phyloP scores from a whole-genome alignment of 2,329 filamentous ascomycete species.

The Cryphonectria japonica region DNA sequence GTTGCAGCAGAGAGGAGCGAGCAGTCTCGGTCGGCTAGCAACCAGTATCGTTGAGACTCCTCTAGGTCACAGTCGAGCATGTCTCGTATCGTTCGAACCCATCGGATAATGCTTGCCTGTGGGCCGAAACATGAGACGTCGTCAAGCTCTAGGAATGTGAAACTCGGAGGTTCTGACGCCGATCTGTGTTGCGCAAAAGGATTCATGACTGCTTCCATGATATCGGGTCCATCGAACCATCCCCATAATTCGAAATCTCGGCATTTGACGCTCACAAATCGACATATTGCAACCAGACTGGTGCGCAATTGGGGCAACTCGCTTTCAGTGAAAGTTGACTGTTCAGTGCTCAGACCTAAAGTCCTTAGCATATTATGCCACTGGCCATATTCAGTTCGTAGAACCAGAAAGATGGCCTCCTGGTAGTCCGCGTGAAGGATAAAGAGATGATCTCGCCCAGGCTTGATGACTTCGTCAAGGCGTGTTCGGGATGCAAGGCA shows the following conservation, averaged over 20 bases:
- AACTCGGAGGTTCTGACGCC: too few species aligned
- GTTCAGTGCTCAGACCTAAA: neutral
- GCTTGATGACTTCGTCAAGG: neutral
- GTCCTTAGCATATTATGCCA: neutral
- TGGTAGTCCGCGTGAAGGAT: neutral
- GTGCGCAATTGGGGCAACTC: neutral
- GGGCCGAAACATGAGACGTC: neutral
- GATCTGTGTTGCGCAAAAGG: too few species aligned
- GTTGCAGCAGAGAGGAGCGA: neutral
- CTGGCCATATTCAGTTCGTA: neutral
- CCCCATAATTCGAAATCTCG: neutral
- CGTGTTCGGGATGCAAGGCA: neutral
- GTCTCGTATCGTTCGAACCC: neutral
- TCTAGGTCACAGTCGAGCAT: neutral
- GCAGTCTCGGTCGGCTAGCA: conserved; percentile 2
- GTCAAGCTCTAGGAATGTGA: neutral
- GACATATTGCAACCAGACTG: neutral
- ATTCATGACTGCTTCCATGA: too few species aligned
- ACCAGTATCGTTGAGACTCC: neutral
- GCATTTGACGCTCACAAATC: neutral
- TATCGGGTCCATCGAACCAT: too few species aligned
- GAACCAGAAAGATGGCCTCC: neutral
- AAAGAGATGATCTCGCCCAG: neutral
- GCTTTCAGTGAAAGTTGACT: neutral
- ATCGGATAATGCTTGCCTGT: neutral